Percentiles rank a stretch among this genome's conserved stretches.
phyloP scores from a whole-genome alignment of 352 stramenopile genomes.

The Pilasporangium apinafurcum region DNA sequence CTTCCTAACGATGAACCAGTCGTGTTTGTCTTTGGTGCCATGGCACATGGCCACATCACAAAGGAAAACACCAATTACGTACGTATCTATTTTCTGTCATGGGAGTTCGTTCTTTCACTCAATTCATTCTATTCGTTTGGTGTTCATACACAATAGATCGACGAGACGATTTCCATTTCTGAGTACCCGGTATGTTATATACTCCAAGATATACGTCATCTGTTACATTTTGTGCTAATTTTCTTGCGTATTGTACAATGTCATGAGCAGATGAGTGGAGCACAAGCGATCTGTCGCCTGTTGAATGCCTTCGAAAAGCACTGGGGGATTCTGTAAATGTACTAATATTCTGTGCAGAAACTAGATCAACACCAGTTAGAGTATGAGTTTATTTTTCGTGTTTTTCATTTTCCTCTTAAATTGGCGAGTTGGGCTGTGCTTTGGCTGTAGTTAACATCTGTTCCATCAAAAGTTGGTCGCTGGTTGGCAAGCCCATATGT shows the following conservation, averaged over 20 bases:
- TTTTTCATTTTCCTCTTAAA: conserved; percentile 6
- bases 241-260: background rate
- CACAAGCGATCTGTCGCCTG: conserved; percentile 95
- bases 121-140: conserved; percentile 4
- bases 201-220: background rate
- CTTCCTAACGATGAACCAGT: conserved; percentile 90
- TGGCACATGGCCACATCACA: conserved; percentile 95
- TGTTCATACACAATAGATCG: too few species aligned
- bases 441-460: conserved; percentile 94
- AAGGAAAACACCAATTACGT: conserved; percentile 97
- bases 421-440: conserved; percentile 29
- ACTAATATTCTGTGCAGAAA: conserved; percentile 5
- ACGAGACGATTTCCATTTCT: conserved; percentile 96
- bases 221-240: background rate
- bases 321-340: conserved; percentile 96
- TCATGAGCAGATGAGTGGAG: conserved; percentile 93
- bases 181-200: conserved; percentile 89
- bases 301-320: conserved; percentile 97
- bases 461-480: conserved; percentile 90
- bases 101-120: background rate
- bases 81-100: conserved; percentile 12
- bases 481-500: conserved; percentile 86
- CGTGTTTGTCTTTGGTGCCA: conserved; percentile 97
- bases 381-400: background rate
- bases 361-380: background rate